Conservation (phyloP, 805 yeast genomes). For the Metschnikowia reukaufii region DNA sequence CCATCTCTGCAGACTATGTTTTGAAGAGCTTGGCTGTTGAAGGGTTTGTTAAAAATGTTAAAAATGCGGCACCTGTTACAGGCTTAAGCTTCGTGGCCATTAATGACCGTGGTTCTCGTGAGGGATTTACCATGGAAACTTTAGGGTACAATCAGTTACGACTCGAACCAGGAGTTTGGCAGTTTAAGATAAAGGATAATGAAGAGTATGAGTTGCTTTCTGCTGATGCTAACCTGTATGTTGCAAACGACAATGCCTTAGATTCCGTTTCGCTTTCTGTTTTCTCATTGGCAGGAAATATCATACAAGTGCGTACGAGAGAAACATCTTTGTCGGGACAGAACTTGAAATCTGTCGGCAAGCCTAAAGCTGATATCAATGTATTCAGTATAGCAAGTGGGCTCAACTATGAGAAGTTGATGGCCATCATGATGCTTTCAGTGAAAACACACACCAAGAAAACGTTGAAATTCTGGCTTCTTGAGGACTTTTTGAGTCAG, state of each 20-base stretch:
- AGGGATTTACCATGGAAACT: constrained; percentile 73
- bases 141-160: constrained; percentile 82
- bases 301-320: constrained; percentile 10
- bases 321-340: constrained; percentile 7
- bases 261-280: constrained; percentile 32
- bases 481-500: constrained; percentile 79
- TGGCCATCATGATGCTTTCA: constrained; percentile 78
- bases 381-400: constrained; percentile 85
- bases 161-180: constrained; percentile 71
- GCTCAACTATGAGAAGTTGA: constrained; percentile 68
- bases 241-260: constrained; percentile 27
- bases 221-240: constrained; percentile 43
- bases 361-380: constrained; percentile 51
- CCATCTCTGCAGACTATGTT: constrained; percentile 39
- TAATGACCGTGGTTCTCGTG: constrained; percentile 29
- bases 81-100: constrained; percentile 51
- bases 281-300: constrained; percentile 30
- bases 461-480: constrained; percentile 76
- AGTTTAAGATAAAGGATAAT: constrained; percentile 46
- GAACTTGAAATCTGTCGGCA: constrained; percentile 9
- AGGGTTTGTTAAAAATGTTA: constrained; percentile 59
- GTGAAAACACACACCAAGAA: constrained; percentile 63
- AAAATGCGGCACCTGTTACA: constrained; percentile 41
- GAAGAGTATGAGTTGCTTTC: constrained; percentile 31
- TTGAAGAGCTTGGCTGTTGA: constrained; percentile 63